phyloP scores from a whole-genome alignment of 2,329 filamentous ascomycete species.

The Xylaria sp. region DNA sequence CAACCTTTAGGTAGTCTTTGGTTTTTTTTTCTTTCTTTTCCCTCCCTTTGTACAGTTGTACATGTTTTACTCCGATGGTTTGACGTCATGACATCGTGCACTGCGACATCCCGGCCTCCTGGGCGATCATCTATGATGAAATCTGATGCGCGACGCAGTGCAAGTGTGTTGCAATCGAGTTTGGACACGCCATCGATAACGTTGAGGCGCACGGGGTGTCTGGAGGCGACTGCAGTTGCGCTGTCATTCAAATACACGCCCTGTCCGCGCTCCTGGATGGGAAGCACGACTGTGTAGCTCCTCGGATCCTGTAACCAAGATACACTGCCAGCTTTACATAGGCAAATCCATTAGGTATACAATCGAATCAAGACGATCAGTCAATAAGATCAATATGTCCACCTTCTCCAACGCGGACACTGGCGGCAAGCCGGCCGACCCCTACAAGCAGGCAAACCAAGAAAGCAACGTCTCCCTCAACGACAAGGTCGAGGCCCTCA shows the following conservation, averaged over 20 bases:
- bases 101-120: not conserved
- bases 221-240: too few relatives aligned
- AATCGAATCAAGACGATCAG: not conserved
- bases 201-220: too few relatives aligned
- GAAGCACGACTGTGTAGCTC: too few relatives aligned
- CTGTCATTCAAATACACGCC: too few relatives aligned
- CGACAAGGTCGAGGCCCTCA: constrained; percentile 76
- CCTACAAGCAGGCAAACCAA: constrained; percentile 75
- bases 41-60: not conserved
- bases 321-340: too few relatives aligned
- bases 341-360: too few relatives aligned
- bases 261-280: too few relatives aligned
- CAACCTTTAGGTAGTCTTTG: too few relatives aligned
- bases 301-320: too few relatives aligned
- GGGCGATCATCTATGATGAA: constrained; percentile 30
- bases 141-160: constrained; percentile 14
- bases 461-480: constrained; percentile 65
- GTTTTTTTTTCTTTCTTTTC: too few relatives aligned
- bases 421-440: constrained; percentile 68
- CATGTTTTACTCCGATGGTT: not conserved
- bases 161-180: constrained; percentile 2
- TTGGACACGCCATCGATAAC: not conserved
- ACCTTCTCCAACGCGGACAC: constrained; percentile 62
- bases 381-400: constrained; percentile 42
- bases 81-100: constrained; percentile 27